Conservation (phyloP, 805 yeast species). For the Schizosaccharomyces cryophilus region DNA sequence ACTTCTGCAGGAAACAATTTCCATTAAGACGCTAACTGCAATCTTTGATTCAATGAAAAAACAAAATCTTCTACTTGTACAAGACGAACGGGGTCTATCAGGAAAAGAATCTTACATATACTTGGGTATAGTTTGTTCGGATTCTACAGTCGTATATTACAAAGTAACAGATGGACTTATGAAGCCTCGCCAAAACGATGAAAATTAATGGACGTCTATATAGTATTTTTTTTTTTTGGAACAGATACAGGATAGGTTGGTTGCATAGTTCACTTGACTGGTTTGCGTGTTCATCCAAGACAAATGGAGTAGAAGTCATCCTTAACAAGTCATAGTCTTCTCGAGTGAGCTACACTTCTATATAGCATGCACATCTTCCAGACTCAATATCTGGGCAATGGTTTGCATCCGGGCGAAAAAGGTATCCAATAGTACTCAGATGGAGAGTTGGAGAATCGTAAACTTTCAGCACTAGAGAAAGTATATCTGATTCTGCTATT, state of each 20-base stretch:
- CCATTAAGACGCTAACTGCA: background rate
- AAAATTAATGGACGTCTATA: background rate
- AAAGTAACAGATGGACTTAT: background rate
- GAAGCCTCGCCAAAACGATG: constrained; percentile 1
- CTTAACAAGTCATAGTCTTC: too few relatives aligned
- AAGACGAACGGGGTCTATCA: background rate
- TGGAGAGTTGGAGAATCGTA: background rate
- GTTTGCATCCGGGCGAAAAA: background rate
- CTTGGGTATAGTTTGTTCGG: background rate
- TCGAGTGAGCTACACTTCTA: too few relatives aligned
- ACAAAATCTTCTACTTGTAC: background rate
- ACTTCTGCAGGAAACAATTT: background rate
- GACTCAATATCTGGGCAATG: background rate
- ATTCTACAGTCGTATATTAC: constrained; percentile 1
- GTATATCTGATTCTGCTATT: background rate
- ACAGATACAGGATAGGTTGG: background rate
- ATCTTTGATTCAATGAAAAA: background rate
- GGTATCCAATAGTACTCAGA: background rate
- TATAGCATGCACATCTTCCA: too few relatives aligned
- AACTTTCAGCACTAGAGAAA: background rate
- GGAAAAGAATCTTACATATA: background rate
- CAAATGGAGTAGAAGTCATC: too few relatives aligned
- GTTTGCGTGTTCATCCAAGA: too few relatives aligned
- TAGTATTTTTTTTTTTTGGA: background rate
- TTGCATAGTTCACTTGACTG: too few relatives aligned